These are phyloP conservation scores for Tilletia caries DNA, from an alignment of 1,284 basidiomycete genomes.

Conservation along the genomic window DNA sequence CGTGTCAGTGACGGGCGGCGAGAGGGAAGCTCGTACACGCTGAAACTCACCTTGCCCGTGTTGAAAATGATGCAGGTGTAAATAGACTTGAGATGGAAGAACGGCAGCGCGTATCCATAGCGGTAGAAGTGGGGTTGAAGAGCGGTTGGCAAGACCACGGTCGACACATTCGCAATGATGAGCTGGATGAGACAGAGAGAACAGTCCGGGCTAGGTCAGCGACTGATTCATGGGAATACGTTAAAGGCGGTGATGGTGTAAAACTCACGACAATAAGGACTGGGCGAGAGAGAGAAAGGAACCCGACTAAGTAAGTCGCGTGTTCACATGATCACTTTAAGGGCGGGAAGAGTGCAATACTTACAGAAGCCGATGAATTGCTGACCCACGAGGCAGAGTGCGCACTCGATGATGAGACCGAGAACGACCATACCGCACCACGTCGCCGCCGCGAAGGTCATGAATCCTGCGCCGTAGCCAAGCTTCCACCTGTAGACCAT, in stretches of 20 bases:
- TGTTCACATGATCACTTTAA: no score
- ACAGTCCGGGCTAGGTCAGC: no score
- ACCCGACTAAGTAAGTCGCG: no score
- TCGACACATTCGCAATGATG: slow-evolving; percentile 47
- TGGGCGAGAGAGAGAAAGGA: not conserved
- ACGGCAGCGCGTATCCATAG: slow-evolving; percentile 45
- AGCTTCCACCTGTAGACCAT: slow-evolving; percentile 12
- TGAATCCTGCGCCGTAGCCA: slow-evolving; percentile 46
- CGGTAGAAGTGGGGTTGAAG: slow-evolving; percentile 32
- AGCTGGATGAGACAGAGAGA: slow-evolving; percentile 11
- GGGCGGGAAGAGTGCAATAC: no score
- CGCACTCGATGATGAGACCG: slow-evolving; percentile 37
- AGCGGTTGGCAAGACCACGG: slow-evolving; percentile 36
- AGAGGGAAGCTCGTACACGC: slow-evolving; percentile 15
- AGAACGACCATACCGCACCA: slow-evolving; percentile 41
- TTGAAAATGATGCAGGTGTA: slow-evolving; percentile 47
- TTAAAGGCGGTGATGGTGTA: no score
- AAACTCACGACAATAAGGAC: slow-evolving; percentile 29
- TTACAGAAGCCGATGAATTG: slow-evolving; percentile 36
- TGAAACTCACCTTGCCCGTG: slow-evolving; percentile 22
- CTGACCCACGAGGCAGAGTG: slow-evolving; percentile 37
- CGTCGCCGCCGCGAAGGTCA: slow-evolving; percentile 41
- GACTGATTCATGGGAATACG: no score
- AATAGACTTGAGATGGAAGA: slow-evolving; percentile 41
- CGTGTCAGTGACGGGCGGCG: no score